phyloP scores from a whole-genome alignment of 495 filamentous ascomycete genomes.

The Podospora conica region DNA sequence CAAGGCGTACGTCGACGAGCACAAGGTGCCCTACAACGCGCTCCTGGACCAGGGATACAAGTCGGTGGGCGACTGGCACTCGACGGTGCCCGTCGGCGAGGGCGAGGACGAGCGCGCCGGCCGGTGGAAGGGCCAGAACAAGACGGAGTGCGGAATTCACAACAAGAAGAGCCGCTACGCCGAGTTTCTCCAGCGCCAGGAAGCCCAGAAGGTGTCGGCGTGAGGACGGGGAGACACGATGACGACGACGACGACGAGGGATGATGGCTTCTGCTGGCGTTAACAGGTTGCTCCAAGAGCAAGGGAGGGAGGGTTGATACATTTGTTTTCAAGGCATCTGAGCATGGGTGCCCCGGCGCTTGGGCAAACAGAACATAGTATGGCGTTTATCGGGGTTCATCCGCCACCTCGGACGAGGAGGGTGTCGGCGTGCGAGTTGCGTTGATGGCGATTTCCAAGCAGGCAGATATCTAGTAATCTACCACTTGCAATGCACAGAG shows the following conservation, averaged over 20 bases:
- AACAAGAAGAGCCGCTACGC: slow-evolving; percentile 92
- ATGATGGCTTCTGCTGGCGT: background rate
- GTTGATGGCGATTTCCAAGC: background rate
- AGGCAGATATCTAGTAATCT: background rate
- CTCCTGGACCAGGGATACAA: slow-evolving; percentile 91
- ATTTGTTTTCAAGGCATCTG: background rate
- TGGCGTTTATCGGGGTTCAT: background rate
- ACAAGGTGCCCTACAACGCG: slow-evolving; percentile 90
- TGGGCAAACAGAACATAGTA: background rate
- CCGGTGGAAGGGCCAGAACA: slow-evolving; percentile 88
- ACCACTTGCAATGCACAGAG: background rate
- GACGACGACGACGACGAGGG: background rate
- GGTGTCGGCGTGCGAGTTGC: background rate
- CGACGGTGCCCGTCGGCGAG: slow-evolving; percentile 80
- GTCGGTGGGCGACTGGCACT: slow-evolving; percentile 96
- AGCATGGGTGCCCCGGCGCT: background rate
- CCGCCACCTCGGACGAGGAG: background rate
- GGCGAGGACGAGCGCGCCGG: slow-evolving; percentile 96
- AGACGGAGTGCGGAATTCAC: slow-evolving; percentile 98
- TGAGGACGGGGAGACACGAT: background rate
- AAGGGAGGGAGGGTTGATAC: background rate
- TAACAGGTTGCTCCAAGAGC: background rate
- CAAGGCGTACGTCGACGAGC: slow-evolving; percentile 71
- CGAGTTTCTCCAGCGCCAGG: slow-evolving; percentile 69
- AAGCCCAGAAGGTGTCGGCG: slow-evolving; percentile 47